Evolutionary conservation across 768 basidiomycete species (phyloP).

Genomic region (Rhodotorula paludigena): DNA sequence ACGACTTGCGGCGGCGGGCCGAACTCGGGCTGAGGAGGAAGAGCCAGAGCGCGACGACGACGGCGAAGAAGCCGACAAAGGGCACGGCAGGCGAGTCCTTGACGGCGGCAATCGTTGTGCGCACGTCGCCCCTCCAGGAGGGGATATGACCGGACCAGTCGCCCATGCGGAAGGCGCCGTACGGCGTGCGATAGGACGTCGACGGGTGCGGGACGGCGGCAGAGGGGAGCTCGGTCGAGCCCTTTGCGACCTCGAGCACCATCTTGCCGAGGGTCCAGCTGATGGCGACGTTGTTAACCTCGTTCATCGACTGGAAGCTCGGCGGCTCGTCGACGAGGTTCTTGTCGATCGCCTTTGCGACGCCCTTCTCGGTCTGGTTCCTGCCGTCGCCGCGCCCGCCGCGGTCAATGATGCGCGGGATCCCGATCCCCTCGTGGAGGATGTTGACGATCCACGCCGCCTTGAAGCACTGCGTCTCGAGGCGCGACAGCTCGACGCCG

Average conservation of each 20-base stretch:
- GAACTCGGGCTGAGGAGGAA: conserved; percentile 19
- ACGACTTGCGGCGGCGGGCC: conserved; percentile 12
- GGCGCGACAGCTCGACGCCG: conserved; percentile 74
- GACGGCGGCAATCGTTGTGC: conserved; percentile 27
- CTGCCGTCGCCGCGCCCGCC: conserved; percentile 59
- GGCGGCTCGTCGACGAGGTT: conserved; percentile 55
- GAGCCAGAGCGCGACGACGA: conserved; percentile 15
- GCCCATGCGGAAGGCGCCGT: not conserved
- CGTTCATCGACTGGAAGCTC: conserved; percentile 86
- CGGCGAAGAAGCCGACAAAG: conserved; percentile 14
- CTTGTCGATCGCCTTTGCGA: conserved; percentile 70
- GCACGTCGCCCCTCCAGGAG: conserved; percentile 14
- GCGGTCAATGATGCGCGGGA: conserved; percentile 80
- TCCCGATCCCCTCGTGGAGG: conserved; percentile 88
- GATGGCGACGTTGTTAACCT: conserved; percentile 87
- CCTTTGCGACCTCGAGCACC: conserved; percentile 74
- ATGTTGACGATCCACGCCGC: conserved; percentile 97
- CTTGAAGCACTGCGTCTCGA: conserved; percentile 99
- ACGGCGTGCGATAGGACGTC: not conserved
- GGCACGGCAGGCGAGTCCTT: conserved; percentile 20
- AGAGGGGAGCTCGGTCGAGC: conserved; percentile 18
- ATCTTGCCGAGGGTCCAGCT: conserved; percentile 98
- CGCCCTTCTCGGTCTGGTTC: conserved; percentile 59
- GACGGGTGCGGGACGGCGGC: not conserved
- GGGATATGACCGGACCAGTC: conserved; percentile 35